Base-by-base conservation (phyloP, 805 yeast genomes). In the Metschnikowia noctiluminum region DNA sequence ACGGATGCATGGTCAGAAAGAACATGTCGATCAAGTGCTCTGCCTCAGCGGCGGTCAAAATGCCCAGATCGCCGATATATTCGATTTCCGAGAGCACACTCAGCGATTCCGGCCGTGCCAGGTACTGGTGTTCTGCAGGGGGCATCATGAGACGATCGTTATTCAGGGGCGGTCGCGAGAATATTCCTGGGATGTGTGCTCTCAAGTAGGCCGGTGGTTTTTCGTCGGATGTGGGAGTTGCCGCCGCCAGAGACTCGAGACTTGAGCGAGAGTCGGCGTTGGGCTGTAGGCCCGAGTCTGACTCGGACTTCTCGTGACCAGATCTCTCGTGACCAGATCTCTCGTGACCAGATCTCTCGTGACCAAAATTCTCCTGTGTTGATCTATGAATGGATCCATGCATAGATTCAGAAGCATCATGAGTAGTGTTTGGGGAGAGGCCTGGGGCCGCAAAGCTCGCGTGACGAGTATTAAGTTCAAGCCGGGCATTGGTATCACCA, bases 1-100 rank as follows among this genome's bases (percentile, higher is more conserved):
- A 91, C 2, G 96, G 97, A 64, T 89, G 95, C 82, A 91, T 79
- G 3, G 89, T 80, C 4, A 80, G 64, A 62, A 88, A 88, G 65
- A 87, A 91, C 45, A 82, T 62, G 35, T 76, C 72, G 27, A 87
- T 77, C 31, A 84, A 65, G 42, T 66, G 68, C 40, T 71, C 76
- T 2, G 91, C 89, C 59, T 85, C 89, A 0, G 58, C 62, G 53
- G 80, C 89, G 0, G 86, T 73, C 13, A 91, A 60, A 44, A 89
- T 73, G 21, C 80, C 79, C 38, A 67, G 63, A 0, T 64, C 66
- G 4, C 87, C 85, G 42, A 88, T 84, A 55, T 84, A 86, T 40
- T 83, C 89, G 40, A 85, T 78, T 55, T 79, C 84, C 0, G 80
- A 66, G 14, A 88, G 61, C 42, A 64, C 73, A 43, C 71, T 70